Evolutionary conservation across 1,284 basidiomycete species (phyloP).

Genomic region (Leccinum subatratum): DNA sequence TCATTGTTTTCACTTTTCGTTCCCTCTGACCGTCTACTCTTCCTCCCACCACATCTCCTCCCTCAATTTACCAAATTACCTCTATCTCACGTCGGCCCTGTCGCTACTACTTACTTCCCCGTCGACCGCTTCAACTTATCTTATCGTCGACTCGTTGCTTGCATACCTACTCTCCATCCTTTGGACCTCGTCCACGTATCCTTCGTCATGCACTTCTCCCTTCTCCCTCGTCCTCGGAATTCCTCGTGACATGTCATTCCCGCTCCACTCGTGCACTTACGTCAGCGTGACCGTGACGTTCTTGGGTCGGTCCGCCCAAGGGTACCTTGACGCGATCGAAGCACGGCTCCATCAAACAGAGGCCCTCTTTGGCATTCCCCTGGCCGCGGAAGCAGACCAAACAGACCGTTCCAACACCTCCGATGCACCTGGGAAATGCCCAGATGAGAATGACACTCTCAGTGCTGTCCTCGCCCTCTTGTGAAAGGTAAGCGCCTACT

Average conservation of each 20-base stretch:
- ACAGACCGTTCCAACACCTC: conserved; percentile 51
- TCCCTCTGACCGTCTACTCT: conserved; percentile 1
- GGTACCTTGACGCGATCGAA: conserved; percentile 88
- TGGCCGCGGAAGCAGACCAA: conserved; percentile 62
- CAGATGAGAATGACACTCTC: conserved; percentile 16
- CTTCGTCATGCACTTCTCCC: neutral
- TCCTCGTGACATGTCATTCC: neutral
- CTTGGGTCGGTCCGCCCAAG: conserved; percentile 78
- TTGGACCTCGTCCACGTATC: neutral
- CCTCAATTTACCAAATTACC: neutral
- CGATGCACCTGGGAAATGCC: conserved; percentile 35
- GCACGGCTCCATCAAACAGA: conserved; percentile 83
- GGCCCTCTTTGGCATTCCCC: conserved; percentile 73
- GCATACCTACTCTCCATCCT: neutral
- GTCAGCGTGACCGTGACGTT: conserved; percentile 52
- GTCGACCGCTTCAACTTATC: neutral
- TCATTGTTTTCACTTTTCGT: conserved; percentile 16
- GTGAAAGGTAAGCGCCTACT: conserved; percentile 24
- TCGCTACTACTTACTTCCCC: neutral
- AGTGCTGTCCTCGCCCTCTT: conserved; percentile 22
- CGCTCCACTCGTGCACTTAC: conserved; percentile 1
- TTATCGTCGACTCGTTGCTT: neutral
- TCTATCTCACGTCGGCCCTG: neutral
- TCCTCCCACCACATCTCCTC: neutral
- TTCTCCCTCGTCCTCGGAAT: neutral